Conservation (phyloP, 1,284 basidiomycete species). For the Thecaphora thlaspeos region DNA sequence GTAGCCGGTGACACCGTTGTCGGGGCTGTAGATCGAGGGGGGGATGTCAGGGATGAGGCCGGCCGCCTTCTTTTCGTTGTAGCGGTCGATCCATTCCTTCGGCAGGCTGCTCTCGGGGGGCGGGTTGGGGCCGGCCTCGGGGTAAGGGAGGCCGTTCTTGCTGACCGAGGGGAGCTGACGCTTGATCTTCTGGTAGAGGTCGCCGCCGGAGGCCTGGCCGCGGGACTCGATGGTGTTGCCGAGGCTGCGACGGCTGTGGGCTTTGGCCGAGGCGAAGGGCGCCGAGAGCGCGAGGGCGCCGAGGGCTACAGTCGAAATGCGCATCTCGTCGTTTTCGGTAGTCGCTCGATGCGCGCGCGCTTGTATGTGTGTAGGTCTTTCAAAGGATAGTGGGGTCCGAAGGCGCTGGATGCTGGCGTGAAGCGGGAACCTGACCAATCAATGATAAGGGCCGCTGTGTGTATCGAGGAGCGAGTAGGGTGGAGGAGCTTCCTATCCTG, state of each 20-base stretch:
- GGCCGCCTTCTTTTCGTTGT: conserved; percentile 65
- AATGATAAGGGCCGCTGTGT: too few species aligned
- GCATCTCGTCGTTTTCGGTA: too few species aligned
- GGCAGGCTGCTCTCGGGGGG: conserved; percentile 37
- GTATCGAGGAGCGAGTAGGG: too few species aligned
- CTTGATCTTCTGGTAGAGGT: conserved; percentile 24
- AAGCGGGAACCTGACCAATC: too few species aligned
- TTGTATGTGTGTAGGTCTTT: too few species aligned
- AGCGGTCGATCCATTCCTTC: conserved; percentile 67
- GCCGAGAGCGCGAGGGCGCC: conserved; percentile 32
- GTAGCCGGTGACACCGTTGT: conserved; percentile 35
- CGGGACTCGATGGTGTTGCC: conserved; percentile 15
- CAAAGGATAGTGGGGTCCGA: too few species aligned
- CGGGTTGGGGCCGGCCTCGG: conserved; percentile 31
- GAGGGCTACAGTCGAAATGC: conserved; percentile 21
- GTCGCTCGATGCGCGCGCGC: too few species aligned
- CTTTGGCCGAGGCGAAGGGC: conserved; percentile 18
- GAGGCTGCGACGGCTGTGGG: conserved; percentile 21
- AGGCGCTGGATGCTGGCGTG: too few species aligned
- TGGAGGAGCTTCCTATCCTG: too few species aligned
- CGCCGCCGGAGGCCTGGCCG: conserved; percentile 28
- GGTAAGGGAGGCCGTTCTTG: conserved; percentile 46
- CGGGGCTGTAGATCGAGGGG: conserved; percentile 58
- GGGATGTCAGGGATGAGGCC: conserved; percentile 74
- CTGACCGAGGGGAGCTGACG: conserved; percentile 30